Conservation (phyloP, 768 basidiomycete genomes). For the Amanita polypyramis region DNA sequence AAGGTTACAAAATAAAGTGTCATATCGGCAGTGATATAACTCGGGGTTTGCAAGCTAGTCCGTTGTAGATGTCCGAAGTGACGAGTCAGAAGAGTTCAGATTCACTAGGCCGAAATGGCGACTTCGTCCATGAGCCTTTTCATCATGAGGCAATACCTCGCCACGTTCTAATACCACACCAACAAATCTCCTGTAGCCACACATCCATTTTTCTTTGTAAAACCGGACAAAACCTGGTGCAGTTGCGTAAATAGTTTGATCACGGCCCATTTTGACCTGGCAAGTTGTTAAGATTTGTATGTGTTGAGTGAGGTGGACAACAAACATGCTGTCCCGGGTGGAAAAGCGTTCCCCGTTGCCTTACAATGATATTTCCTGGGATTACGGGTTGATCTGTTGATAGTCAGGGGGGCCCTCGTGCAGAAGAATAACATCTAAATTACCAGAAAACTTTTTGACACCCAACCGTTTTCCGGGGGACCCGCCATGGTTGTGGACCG, state of each 20-base stretch:
- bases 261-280: slow-evolving; percentile 87
- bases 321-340: slow-evolving; percentile 90
- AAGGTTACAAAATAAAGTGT: not conserved
- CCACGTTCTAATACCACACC: slow-evolving; percentile 78
- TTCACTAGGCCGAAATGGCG: slow-evolving; percentile 76
- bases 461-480: slow-evolving; percentile 91
- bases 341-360: slow-evolving; percentile 88
- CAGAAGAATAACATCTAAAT: slow-evolving; percentile 12
- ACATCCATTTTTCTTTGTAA: slow-evolving; percentile 74
- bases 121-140: slow-evolving; percentile 63
- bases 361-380: slow-evolving; percentile 92
- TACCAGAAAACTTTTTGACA: slow-evolving; percentile 93
- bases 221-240: slow-evolving; percentile 91
- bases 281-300: not conserved
- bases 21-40: not conserved
- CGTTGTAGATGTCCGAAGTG: not conserved
- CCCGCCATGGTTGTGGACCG: slow-evolving; percentile 85
- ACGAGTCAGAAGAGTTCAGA: slow-evolving; percentile 28
- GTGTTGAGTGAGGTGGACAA: slow-evolving; percentile 6
- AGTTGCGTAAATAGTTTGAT: slow-evolving; percentile 89
- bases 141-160: slow-evolving; percentile 82
- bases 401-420: not conserved
- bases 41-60: not conserved
- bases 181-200: slow-evolving; percentile 66
- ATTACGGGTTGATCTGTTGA: slow-evolving; percentile 76